Evolutionary conservation across 2,329 filamentous ascomycete genomes (phyloP).

Genomic region (Pseudogymnoascus sp.): DNA sequence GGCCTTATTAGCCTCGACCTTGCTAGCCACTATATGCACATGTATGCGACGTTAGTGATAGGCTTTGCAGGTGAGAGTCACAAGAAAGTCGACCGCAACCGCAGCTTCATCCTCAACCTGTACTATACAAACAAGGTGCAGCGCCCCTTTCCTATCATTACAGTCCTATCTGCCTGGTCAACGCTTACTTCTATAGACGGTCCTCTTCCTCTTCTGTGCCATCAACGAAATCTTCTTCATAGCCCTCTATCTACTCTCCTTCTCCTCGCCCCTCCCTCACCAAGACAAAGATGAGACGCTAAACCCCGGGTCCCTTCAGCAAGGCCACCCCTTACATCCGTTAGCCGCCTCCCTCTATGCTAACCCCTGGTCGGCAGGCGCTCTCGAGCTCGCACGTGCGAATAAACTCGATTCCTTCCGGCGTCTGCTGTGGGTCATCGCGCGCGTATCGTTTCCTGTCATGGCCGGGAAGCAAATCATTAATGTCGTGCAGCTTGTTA

Average conservation of each 20-base stretch:
- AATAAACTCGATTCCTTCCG: slow-evolving; percentile 80
- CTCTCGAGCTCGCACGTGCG: slow-evolving; percentile 82
- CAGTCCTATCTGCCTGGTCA: slow-evolving; percentile 2
- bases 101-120: slow-evolving; percentile 83
- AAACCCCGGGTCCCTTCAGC: slow-evolving; percentile 47
- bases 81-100: slow-evolving; percentile 83
- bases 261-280: slow-evolving; percentile 78
- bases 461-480: slow-evolving; percentile 91
- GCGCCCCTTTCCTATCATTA: slow-evolving; percentile 15
- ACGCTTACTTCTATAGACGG: slow-evolving; percentile 50
- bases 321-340: slow-evolving; percentile 62
- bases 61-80: slow-evolving; percentile 72
- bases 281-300: slow-evolving; percentile 48
- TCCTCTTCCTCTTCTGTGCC: slow-evolving; percentile 83
- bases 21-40: slow-evolving; percentile 97
- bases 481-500: slow-evolving; percentile 89
- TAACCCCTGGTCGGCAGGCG: slow-evolving; percentile 84
- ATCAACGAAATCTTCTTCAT: slow-evolving; percentile 98
- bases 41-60: slow-evolving; percentile 92
- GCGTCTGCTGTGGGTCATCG: slow-evolving; percentile 63
- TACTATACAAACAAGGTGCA: slow-evolving; percentile 96
- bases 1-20: slow-evolving; percentile 85
- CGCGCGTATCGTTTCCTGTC: slow-evolving; percentile 70
- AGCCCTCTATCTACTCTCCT: slow-evolving; percentile 92
- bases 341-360: slow-evolving; percentile 68